A percentile compares a stretch with the other conserved stretches of the same genome.
phyloP scores from a whole-genome alignment of 495 filamentous ascomycete genomes.

The Aspergillus affinis region DNA sequence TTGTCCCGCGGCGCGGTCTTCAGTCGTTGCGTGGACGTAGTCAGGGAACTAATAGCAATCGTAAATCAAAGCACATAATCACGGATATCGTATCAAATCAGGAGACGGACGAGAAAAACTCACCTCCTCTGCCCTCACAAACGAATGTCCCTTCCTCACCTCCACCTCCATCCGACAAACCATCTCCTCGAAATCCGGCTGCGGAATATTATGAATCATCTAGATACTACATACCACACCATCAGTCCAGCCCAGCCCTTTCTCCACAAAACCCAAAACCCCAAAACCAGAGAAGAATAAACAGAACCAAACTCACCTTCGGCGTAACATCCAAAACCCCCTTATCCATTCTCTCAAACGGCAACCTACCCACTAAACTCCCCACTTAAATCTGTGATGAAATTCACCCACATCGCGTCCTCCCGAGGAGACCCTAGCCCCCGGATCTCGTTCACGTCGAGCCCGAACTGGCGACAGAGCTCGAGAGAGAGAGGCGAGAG shows the following conservation, averaged over 20 bases:
- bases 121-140: conserved; percentile 12
- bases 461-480: conserved; percentile 28
- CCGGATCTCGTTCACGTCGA: conserved; percentile 29
- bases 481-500: conserved; percentile 31
- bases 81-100: too few species aligned
- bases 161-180: too few species aligned
- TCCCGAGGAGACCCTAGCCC: conserved; percentile 22
- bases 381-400: conserved; percentile 28
- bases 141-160: too few species aligned
- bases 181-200: conserved; percentile 30
- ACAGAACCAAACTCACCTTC: conserved; percentile 16
- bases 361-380: conserved; percentile 26
- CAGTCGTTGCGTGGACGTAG: conserved; percentile 21
- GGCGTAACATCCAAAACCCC: conserved; percentile 28
- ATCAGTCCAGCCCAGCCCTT: too few species aligned
- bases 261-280: not conserved
- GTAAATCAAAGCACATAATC: too few species aligned
- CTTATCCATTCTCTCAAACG: conserved; percentile 34
- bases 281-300: too few species aligned
- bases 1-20: conserved; percentile 17
- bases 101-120: conserved; percentile 20
- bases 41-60: not conserved
- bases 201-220: conserved; percentile 38
- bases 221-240: not conserved
- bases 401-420: conserved; percentile 32